Evolutionary conservation across 352 stramenopile species (phyloP), one percentile per base, ranked within the genome.

Genomic region (Phytophthora constricta): DNA sequence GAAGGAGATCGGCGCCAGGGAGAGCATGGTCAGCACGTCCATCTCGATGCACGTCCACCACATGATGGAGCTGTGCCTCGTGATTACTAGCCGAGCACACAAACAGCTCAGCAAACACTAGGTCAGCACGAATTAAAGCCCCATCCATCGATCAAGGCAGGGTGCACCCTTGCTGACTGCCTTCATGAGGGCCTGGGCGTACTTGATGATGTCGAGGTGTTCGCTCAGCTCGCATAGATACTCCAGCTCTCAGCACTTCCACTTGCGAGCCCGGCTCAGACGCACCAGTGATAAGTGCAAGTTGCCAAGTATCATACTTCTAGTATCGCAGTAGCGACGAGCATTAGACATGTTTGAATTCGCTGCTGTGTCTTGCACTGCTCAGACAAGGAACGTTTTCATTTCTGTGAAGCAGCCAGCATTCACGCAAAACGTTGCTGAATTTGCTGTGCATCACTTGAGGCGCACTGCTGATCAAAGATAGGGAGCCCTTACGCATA

Each of bases 171-270:
- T 55, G 34, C 88, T 70, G 65, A 95, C 92, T 34, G 84, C 72
- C 72, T 94, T 94, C 85, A 96, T 92, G 76, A 87, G 95, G 37
- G 84, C 79, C 55, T 96, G 86, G 5, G 86, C 92, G 68, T 95
- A 86, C 62, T 94, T 96, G 49, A 96, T 86, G 0, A 84, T 93
- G 71, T 96, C 88, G 34, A 96, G 74, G 41, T 86, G 87, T 63
- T 90, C 79, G n/a, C 82, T 87, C 34, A 96, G 73, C 68, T 96
- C 86, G 63, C n/a, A n/a, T n/a, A n/a, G n/a, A n/a, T 93, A 94
- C 48, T 95, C 88, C 46, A 96, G 74, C 34, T 96, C 87, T 64
- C 39, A 96, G 70, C 28, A 92, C 87, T 58, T 93, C 86, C 39
- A 92, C 84, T 85, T 96, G 88, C 55, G n/a, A n/a, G n/a, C n/a